phyloP scores from a whole-genome alignment of 371 early-diverging fungal genomes.

The Capniomyces stellatus region DNA sequence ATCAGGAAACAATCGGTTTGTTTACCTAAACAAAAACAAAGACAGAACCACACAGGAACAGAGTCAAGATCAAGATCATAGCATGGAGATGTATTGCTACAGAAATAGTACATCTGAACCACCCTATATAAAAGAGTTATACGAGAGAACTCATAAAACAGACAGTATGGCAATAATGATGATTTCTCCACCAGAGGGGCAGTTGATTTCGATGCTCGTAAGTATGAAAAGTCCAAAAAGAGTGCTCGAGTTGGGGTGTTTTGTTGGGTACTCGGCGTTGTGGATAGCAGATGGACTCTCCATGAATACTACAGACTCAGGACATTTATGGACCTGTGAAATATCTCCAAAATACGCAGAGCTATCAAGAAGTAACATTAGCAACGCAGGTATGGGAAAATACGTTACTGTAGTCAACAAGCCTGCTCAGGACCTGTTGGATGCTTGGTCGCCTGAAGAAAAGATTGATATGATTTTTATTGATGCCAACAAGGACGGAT shows the following conservation, averaged over 20 bases:
- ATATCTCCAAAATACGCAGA: not conserved
- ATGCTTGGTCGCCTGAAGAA: not conserved
- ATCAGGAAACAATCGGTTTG: no score
- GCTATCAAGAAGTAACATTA: slow-evolving; percentile 1
- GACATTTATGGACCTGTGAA: slow-evolving; percentile 4
- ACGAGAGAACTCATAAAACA: not conserved
- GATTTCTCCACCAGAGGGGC: slow-evolving; percentile 3
- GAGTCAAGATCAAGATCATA: no score
- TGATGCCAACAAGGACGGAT: slow-evolving; percentile 20
- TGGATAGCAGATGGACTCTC: slow-evolving; percentile 4
- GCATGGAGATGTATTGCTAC: no score
- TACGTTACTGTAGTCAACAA: not conserved
- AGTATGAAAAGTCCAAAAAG: not conserved
- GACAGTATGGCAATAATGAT: not conserved
- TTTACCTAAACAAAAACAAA: no score
- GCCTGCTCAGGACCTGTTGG: not conserved
- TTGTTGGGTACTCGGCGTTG: slow-evolving; percentile 4
- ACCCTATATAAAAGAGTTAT: not conserved
- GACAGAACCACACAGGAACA: no score
- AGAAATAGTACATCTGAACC: no score
- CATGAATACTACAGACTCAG: not conserved
- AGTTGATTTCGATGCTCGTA: not conserved
- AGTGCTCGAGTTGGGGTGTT: slow-evolving; percentile 4
- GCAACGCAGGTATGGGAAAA: not conserved
- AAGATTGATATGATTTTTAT: slow-evolving; percentile 17